Percentiles rank a stretch among this genome's conserved stretches.
These are phyloP conservation scores for Melampsora americana DNA, from an alignment of 1,284 basidiomycete species.

Conservation along the genomic window DNA sequence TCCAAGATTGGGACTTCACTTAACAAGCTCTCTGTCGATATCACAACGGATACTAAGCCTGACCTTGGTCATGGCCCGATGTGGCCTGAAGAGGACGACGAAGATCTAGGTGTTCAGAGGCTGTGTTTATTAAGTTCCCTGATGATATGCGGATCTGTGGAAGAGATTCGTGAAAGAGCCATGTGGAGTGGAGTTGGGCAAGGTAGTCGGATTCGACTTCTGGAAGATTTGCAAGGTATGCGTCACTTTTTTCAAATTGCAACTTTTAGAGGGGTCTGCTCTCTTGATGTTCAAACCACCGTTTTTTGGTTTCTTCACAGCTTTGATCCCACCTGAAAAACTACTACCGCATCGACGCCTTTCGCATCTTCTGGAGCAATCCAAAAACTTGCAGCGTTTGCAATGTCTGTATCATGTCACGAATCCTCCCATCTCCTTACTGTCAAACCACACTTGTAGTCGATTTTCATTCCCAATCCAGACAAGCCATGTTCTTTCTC, in stretches of 20 bases:
- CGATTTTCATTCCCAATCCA: constrained; percentile 73
- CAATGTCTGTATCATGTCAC: constrained; percentile 75
- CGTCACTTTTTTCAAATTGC: constrained; percentile 31
- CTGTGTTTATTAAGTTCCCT: constrained; percentile 46
- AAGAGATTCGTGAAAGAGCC: constrained; percentile 75
- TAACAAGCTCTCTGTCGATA: constrained; percentile 10
- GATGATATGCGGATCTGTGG: constrained; percentile 56
- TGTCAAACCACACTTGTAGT: constrained; percentile 78
- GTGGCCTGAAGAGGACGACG: constrained; percentile 14
- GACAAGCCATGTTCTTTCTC: constrained; percentile 76
- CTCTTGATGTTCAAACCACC: too few relatives aligned
- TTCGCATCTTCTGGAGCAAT: constrained; percentile 78
- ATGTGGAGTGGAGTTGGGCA: constrained; percentile 85
- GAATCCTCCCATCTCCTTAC: constrained; percentile 69
- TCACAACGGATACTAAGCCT: not conserved
- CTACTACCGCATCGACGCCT: constrained; percentile 91
- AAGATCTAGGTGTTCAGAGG: constrained; percentile 38
- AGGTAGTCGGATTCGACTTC: constrained; percentile 70
- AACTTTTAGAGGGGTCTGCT: too few relatives aligned
- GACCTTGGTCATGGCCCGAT: not conserved
- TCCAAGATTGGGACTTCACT: not conserved
- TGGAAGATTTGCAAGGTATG: constrained; percentile 78
- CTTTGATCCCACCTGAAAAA: constrained; percentile 77
- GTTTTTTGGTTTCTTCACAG: constrained; percentile 57
- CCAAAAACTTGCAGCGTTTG: constrained; percentile 71